Base-by-base conservation (phyloP, 1,284 basidiomycete species). In the Ceratobasidium sp. region DNA sequence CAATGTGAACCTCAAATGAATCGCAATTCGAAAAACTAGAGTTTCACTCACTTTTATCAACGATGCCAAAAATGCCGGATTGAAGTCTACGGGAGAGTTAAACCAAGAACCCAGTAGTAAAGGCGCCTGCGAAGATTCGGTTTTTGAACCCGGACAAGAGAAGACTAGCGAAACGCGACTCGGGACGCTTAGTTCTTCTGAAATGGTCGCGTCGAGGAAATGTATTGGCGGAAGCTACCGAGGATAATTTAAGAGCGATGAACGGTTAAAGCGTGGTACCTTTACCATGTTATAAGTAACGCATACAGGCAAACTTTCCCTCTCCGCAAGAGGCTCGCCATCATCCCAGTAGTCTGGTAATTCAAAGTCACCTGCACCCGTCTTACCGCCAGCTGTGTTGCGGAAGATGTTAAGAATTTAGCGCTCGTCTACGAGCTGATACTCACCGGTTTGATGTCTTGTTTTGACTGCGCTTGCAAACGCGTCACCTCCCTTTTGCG, bases 281-380 rank as follows among this genome's bases (percentile, higher is more conserved):
- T 59, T 23, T 79, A 94, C 93, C 42, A 94, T 80, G 80, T 95
- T 94, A 77, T 95, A 82, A 0, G 94, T 94, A 42, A 95, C 85
- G 79, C 90, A 90, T 13, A 95, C 86, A 1, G 94, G 94, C 91
- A 94, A 93, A 13, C 82, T 79, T 3, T 91, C 89, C 71, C 89
- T 84, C 1, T 89, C 90, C 85, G 73, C 87, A 57, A 95, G 83
- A 5, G 86, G 84, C 77, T 91, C 91, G 0, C 94, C 94, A 81
- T 94, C 93, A 80, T 94, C 94, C 93, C 93, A 94, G 80, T 91
- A 93, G 84, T 95, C 94, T 17, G 90, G 88, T 26, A 95, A 86
- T 84, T 96, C 94, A 82, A 95, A 95, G 83, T 96, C 94, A 3
- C 88, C 88, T 3, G 91, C 91, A 10, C 66, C 73, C 15, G 73